phyloP scores from a whole-genome alignment of 2,329 filamentous ascomycete genomes.

The Epichloe brachyelytri region DNA sequence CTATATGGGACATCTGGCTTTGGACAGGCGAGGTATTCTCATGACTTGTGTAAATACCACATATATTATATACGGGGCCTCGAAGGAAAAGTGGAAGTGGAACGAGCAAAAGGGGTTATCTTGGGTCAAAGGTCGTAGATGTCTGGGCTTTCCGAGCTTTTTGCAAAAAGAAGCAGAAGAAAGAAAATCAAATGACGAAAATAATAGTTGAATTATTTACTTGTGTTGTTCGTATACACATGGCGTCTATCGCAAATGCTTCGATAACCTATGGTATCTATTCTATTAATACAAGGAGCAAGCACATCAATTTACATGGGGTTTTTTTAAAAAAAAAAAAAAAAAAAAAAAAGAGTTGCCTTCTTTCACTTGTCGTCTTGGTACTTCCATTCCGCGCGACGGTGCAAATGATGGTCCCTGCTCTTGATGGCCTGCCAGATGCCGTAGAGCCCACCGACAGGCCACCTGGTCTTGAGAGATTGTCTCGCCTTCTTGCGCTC shows the following conservation, averaged over 20 bases:
- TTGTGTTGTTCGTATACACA: too few relatives aligned
- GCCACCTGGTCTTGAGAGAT: constrained; percentile 35
- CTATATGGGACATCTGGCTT: neutral
- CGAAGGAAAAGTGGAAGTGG: neutral
- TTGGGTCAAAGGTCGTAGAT: constrained; percentile 1
- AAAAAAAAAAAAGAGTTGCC: neutral
- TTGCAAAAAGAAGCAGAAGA: neutral
- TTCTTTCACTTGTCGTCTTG: constrained; percentile 15
- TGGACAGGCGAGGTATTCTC: neutral
- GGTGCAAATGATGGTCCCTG: constrained; percentile 40
- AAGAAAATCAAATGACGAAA: neutral
- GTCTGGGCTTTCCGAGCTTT: neutral
- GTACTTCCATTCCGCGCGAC: constrained; percentile 41
- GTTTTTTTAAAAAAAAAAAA: too few relatives aligned
- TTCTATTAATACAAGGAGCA: neutral
- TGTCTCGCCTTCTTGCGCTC: constrained; percentile 26
- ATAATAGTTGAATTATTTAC: neutral
- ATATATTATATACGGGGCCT: neutral
- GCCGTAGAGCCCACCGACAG: constrained; percentile 46
- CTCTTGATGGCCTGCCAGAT: constrained; percentile 46
- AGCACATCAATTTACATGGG: neutral
- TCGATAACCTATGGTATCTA: constrained; percentile 1
- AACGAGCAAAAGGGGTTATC: neutral
- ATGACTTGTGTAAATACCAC: constrained; percentile 8
- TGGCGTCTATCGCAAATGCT: too few relatives aligned